Evolutionary conservation across 129 eudicot genomes (phyloP).

Genomic region (Flaveria sonorensis): DNA sequence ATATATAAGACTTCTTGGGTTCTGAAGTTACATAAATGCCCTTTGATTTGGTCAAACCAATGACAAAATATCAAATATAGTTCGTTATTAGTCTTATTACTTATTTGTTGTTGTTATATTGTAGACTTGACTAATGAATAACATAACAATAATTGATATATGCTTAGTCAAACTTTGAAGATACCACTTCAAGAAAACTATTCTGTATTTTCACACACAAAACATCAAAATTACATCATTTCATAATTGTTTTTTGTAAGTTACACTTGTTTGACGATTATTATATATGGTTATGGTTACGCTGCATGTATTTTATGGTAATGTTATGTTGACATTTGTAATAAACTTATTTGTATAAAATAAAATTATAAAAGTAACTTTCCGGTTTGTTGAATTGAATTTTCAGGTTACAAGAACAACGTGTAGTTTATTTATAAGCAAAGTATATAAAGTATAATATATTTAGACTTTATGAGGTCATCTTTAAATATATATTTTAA

Average conservation of each 20-base stretch:
- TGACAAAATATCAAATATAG: constrained; percentile 13
- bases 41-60: constrained; percentile 19
- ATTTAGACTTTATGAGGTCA: too few species aligned
- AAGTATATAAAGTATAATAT: too few species aligned
- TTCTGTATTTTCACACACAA: constrained; percentile 2
- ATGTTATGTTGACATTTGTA: background rate
- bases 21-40: constrained; percentile 1
- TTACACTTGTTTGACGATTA: background rate
- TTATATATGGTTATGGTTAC: background rate
- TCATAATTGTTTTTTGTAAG: background rate
- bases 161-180: constrained; percentile 18
- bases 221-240: background rate
- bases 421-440: too few species aligned
- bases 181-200: constrained; percentile 22
- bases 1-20: constrained; percentile 25
- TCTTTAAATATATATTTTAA: too few species aligned
- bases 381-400: background rate
- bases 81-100: background rate
- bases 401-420: background rate
- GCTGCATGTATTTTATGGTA: background rate
- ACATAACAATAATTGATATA: background rate
- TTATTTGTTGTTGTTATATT: background rate
- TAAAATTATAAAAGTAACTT: background rate
- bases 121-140: constrained; percentile 16
- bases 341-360: background rate